Evolutionary conservation across 2,329 filamentous ascomycete species (phyloP).

Genomic region (Uncinocarpus reesii): DNA sequence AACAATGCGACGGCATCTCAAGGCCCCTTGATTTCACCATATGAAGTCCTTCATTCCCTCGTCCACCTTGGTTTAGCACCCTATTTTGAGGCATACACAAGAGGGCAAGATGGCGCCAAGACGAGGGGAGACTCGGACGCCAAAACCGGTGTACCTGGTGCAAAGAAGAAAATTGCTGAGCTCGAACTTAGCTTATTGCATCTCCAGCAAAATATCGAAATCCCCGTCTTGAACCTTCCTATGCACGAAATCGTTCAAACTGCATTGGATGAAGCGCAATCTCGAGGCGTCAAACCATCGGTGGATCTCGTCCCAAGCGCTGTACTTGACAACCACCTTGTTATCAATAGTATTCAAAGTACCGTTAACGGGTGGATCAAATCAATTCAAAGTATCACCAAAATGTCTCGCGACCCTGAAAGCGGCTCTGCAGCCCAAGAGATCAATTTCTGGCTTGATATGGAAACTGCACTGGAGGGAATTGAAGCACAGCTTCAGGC

Average conservation of each 20-base stretch:
- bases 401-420: slow-evolving; percentile 75
- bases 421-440: slow-evolving; percentile 81
- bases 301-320: slow-evolving; percentile 66
- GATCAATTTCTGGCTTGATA: slow-evolving; percentile 97
- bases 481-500: slow-evolving; percentile 83
- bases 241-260: slow-evolving; percentile 82
- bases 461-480: slow-evolving; percentile 85
- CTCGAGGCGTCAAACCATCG: slow-evolving; percentile 56
- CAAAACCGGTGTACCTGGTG: slow-evolving; percentile 91
- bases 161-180: slow-evolving; percentile 93
- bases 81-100: slow-evolving; percentile 94
- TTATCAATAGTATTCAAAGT: slow-evolving; percentile 86
- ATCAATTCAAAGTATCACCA: slow-evolving; percentile 92
- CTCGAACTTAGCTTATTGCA: slow-evolving; percentile 82
- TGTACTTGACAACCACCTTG: slow-evolving; percentile 77
- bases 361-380: slow-evolving; percentile 98
- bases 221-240: slow-evolving; percentile 78
- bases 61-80: slow-evolving; percentile 85
- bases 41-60: slow-evolving; percentile 83
- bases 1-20: slow-evolving; percentile 59
- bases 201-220: slow-evolving; percentile 94
- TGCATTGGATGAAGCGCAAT: slow-evolving; percentile 67
- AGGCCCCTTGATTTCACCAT: slow-evolving; percentile 66
- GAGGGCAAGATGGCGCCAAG: slow-evolving; percentile 61
- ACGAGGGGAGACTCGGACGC: slow-evolving; percentile 75